Evolutionary conservation across 2,329 filamentous ascomycete species (phyloP), one percentile per base, ranked within the genome.

Genomic region (Pestalotiopsis sp.): DNA sequence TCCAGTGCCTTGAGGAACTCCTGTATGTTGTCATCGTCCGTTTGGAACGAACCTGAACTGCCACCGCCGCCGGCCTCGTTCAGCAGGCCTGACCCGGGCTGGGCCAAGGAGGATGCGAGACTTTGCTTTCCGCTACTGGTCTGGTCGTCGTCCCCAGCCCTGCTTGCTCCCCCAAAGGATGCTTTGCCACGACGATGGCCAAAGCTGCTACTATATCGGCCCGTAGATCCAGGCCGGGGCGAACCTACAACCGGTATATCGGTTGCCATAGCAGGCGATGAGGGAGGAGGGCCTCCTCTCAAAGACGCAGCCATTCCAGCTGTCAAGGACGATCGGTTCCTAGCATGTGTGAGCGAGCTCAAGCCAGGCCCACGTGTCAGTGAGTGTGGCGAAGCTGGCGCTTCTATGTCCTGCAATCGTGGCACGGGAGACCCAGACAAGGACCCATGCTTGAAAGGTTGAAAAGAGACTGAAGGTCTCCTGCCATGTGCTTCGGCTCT

Each of bases 361-460:
- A 86, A 77, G 4, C 83, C 83, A 2, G 83, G 85, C 5, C 82
- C 80, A 31, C 87, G 83, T 25, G 82, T 80, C 9, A 85, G 75
- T 0, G 87, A 89, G 59, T 85, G 83, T 2, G 88, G 86, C 3
- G 89, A 91, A 40, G 85, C 82, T 14, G 88, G 86, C 1, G 83
- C 77, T 63, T 89, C 87, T 14, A 81, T 78, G 13, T 89, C 87
- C 2, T 80, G 77, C 6, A 83, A 78, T 38, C 86, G 83, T 36
- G 83, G 82, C n/a, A 85, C 78, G 0, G 95, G 95, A 4, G 95
- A 98, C 4, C 93, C 94, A 2, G 95, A 97, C n/a, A 98, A 84
- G 1, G 95, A 97, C 12, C 95, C 95, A 14, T 95, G 93, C 80
- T 99, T 99, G 84, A 99, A 99, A 0, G 95, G 95, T 74, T 97